A percentile compares a stretch with the other conserved stretches of the same genome.
Evolutionary conservation across 768 basidiomycete genomes (phyloP).

Genomic region (Boletus patriciae): DNA sequence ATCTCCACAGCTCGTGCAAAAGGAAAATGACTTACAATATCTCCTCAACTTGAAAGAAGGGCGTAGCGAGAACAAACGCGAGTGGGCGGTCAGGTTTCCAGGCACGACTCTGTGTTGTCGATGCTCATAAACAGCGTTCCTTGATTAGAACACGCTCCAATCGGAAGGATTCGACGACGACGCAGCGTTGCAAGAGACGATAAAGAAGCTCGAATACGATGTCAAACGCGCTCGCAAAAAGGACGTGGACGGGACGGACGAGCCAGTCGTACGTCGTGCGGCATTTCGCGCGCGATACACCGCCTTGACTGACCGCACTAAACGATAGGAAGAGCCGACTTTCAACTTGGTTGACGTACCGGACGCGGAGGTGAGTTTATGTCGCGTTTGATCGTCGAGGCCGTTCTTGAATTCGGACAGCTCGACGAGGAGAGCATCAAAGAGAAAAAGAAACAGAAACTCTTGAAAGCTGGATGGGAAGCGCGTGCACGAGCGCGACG

Average conservation of each 20-base stretch:
- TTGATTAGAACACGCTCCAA: constrained; percentile 53
- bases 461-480: constrained; percentile 92
- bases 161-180: constrained; percentile 78
- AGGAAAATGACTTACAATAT: constrained; percentile 72
- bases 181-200: constrained; percentile 70
- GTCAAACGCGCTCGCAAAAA: constrained; percentile 80
- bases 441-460: constrained; percentile 91
- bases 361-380: constrained; percentile 68
- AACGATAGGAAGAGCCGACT: constrained; percentile 67
- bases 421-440: constrained; percentile 88
- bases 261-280: constrained; percentile 43
- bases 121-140: not conserved
- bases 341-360: constrained; percentile 93
- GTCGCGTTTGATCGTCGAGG: not conserved
- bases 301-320: not conserved
- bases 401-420: constrained; percentile 35
- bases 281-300: not conserved
- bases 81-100: constrained; percentile 61
- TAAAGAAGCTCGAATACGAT: constrained; percentile 83
- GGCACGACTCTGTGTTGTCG: not conserved
- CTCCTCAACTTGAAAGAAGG: constrained; percentile 64
- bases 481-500: constrained; percentile 79
- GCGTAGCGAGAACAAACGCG: constrained; percentile 60
- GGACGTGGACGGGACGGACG: constrained; percentile 72
- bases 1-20: constrained; percentile 57